Conservation (phyloP, 805 yeast genomes). For the Starmerella floris region DNA sequence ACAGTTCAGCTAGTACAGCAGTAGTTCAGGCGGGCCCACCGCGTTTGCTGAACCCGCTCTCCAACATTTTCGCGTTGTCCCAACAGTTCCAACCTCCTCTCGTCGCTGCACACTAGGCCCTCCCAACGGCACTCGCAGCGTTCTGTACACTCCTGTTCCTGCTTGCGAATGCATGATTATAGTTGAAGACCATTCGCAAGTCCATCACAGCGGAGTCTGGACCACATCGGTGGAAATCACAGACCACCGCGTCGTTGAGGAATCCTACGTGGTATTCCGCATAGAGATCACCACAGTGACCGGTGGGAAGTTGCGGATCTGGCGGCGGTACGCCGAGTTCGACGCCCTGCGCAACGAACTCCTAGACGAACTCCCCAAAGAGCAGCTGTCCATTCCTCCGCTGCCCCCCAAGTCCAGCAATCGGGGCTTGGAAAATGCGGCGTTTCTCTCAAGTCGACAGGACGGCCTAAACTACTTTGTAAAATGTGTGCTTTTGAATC, state of each 20-base stretch:
- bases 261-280: conserved; percentile 34
- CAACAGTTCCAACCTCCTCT: too few species aligned
- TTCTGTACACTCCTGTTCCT: too few species aligned
- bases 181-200: conserved; percentile 19
- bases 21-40: too few species aligned
- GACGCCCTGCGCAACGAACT: conserved; percentile 35
- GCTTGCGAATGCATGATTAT: conserved; percentile 14
- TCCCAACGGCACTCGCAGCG: too few species aligned
- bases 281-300: conserved; percentile 29
- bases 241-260: conserved; percentile 32
- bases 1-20: too few species aligned
- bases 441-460: conserved; percentile 30
- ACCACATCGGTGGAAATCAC: conserved; percentile 31
- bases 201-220: conserved; percentile 25
- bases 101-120: too few species aligned
- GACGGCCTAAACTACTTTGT: conserved; percentile 36
- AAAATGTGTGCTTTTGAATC: conserved; percentile 35
- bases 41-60: too few species aligned
- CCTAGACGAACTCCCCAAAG: conserved; percentile 28
- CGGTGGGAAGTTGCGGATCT: conserved; percentile 32
- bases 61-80: too few species aligned
- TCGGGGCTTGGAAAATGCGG: conserved; percentile 19
- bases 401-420: conserved; percentile 35
- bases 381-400: conserved; percentile 31
- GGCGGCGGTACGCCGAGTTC: conserved; percentile 56